phyloP scores from a whole-genome alignment of 2,329 filamentous ascomycete genomes.

The Sporothrix humicola region DNA sequence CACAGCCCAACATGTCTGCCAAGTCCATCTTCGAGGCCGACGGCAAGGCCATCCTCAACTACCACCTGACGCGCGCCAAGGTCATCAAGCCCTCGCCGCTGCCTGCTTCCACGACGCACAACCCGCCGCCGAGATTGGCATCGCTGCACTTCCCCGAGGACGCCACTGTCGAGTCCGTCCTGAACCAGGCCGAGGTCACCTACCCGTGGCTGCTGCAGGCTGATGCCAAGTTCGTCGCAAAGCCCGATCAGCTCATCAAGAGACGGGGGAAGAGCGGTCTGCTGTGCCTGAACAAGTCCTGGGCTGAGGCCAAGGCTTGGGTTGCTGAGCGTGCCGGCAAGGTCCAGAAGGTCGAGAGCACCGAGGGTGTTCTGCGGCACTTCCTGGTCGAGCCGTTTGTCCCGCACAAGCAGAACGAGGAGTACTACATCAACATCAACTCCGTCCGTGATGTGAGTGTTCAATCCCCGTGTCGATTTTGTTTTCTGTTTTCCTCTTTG shows the following conservation, averaged over 20 bases:
- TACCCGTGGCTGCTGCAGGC: constrained; percentile 91
- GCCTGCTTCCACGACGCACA: constrained; percentile 82
- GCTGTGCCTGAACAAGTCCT: constrained; percentile 94
- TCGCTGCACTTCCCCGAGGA: constrained; percentile 93
- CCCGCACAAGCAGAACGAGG: constrained; percentile 90
- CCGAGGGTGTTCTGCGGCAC: constrained; percentile 84
- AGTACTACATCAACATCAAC: constrained; percentile 99
- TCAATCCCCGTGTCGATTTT: constrained; percentile 25
- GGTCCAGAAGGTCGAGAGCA: constrained; percentile 89
- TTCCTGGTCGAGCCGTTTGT: constrained; percentile 99
- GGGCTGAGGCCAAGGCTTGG: constrained; percentile 93
- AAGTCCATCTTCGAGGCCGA: constrained; percentile 99
- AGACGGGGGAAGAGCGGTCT: constrained; percentile 98
- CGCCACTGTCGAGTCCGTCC: constrained; percentile 78
- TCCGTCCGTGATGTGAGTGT: constrained; percentile 95
- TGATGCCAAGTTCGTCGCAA: constrained; percentile 93
- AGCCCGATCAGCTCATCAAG: constrained; percentile 99
- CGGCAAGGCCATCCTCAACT: constrained; percentile 99
- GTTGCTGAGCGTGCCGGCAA: constrained; percentile 91
- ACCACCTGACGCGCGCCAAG: constrained; percentile 96
- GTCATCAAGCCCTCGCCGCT: constrained; percentile 98
- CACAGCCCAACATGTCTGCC: constrained; percentile 70
- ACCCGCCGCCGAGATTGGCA: constrained; percentile 87
- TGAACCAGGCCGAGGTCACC: constrained; percentile 93
- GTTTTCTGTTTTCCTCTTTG: constrained; percentile 2